Percentiles rank a stretch among this genome's conserved stretches.
phyloP scores from a whole-genome alignment of 495 filamentous ascomycete species.

The Jackrogersella minutella region DNA sequence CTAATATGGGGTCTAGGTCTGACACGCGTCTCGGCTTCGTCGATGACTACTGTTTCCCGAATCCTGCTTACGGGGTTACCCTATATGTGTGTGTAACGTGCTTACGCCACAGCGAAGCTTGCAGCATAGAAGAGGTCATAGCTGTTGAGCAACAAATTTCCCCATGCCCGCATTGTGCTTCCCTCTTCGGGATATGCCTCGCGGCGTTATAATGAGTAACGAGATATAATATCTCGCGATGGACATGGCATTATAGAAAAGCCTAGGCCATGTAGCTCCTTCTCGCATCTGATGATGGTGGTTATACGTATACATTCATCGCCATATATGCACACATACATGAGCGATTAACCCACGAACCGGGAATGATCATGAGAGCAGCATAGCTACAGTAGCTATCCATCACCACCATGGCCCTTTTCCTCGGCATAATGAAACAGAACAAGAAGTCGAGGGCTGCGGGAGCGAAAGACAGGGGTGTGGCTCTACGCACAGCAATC shows the following conservation, averaged over 20 bases:
- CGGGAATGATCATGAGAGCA: slow-evolving; percentile 28
- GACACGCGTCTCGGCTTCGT: slow-evolving; percentile 36
- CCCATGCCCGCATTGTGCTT: slow-evolving; percentile 10
- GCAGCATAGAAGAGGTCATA: neutral
- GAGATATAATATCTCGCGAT: slow-evolving; percentile 18
- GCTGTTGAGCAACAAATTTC: neutral
- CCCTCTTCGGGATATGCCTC: slow-evolving; percentile 23
- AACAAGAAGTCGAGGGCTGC: slow-evolving; percentile 15
- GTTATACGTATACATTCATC: slow-evolving; percentile 13
- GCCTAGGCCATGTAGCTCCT: slow-evolving; percentile 11
- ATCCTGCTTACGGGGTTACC: slow-evolving; percentile 29
- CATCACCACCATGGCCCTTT: neutral
- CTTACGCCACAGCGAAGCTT: slow-evolving; percentile 29
- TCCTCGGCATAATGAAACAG: slow-evolving; percentile 25
- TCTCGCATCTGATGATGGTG: neutral
- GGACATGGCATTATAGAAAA: slow-evolving; percentile 13
- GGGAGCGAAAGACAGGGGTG: slow-evolving; percentile 18
- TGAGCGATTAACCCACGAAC: slow-evolving; percentile 41
- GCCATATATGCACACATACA: slow-evolving; percentile 24
- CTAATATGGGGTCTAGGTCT: slow-evolving; percentile 21
- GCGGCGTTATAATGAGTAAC: slow-evolving; percentile 15
- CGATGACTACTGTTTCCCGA: slow-evolving; percentile 15
- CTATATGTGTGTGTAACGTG: slow-evolving; percentile 28
- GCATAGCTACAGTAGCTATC: neutral
- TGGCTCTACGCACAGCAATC: slow-evolving; percentile 19